Conservation (phyloP, 75 land plant species). For the Pinus tabuliformis region DNA sequence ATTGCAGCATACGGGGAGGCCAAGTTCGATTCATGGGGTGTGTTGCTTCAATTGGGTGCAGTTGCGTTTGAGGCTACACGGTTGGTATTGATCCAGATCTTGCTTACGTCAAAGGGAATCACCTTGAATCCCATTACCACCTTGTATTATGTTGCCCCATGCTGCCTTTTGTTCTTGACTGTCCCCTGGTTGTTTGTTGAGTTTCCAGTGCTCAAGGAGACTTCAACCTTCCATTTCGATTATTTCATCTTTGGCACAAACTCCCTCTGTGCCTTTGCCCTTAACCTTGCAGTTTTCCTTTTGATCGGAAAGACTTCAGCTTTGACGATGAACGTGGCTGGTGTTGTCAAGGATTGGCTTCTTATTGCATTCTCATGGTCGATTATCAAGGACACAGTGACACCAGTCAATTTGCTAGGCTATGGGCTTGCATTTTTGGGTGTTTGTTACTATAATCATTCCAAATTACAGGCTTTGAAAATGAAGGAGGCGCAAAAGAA, state of each 20-base stretch:
- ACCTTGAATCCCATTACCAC: slow-evolving; percentile 90
- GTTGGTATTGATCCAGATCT: slow-evolving; percentile 88
- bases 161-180: slow-evolving; percentile 74
- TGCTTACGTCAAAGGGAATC: slow-evolving; percentile 89
- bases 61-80: slow-evolving; percentile 90
- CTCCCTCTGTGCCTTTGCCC: slow-evolving; percentile 82
- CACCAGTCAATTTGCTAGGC: slow-evolving; percentile 73
- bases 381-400: slow-evolving; percentile 82
- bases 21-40: slow-evolving; percentile 52
- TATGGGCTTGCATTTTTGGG: slow-evolving; percentile 89
- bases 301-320: slow-evolving; percentile 96
- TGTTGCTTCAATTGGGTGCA: too few relatives aligned
- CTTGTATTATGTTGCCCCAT: slow-evolving; percentile 92
- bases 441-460: slow-evolving; percentile 88
- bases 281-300: slow-evolving; percentile 90
- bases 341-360: slow-evolving; percentile 97
- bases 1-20: slow-evolving; percentile 98
- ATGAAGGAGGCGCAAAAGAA: slow-evolving; percentile 75
- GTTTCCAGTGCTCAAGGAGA: slow-evolving; percentile 48
- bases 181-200: slow-evolving; percentile 91
- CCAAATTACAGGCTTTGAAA: slow-evolving; percentile 82
- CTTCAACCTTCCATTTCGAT: slow-evolving; percentile 62
- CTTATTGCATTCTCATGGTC: slow-evolving; percentile 97
- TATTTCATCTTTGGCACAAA: slow-evolving; percentile 73
- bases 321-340: slow-evolving; percentile 96